These are phyloP conservation scores for Entoloma clypeatum DNA, from an alignment of 1,284 basidiomycete genomes.

Conservation along the genomic window DNA sequence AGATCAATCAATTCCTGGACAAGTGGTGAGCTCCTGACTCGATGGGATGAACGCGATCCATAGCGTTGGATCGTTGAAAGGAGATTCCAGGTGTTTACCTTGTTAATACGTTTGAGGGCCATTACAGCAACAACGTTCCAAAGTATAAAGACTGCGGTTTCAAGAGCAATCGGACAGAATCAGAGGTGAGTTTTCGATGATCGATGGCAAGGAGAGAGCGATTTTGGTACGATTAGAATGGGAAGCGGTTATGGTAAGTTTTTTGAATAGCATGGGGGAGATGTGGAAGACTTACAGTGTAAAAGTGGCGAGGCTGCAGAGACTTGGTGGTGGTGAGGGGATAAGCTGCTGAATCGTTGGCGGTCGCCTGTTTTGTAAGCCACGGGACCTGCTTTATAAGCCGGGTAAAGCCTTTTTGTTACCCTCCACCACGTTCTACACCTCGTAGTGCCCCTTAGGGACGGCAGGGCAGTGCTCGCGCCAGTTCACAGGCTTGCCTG, in stretches of 20 bases:
- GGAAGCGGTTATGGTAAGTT: slow-evolving; percentile 12
- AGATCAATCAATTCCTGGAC: slow-evolving; percentile 93
- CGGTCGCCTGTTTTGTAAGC: slow-evolving; percentile 47
- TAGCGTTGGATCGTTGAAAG: slow-evolving; percentile 7
- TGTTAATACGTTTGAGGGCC: slow-evolving; percentile 99
- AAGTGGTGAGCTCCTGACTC: slow-evolving; percentile 22
- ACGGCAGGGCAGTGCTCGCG: too few species aligned
- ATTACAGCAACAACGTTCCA: slow-evolving; percentile 44
- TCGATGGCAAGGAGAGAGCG: slow-evolving; percentile 12
- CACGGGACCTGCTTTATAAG: slow-evolving; percentile 34
- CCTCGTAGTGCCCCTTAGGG: slow-evolving; percentile 3
- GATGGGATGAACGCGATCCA: slow-evolving; percentile 4
- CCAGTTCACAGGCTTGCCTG: too few species aligned
- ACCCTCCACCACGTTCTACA: slow-evolving; percentile 16
- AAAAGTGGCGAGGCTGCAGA: slow-evolving; percentile 19
- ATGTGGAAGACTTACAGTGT: slow-evolving; percentile 20
- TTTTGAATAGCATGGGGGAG: background rate
- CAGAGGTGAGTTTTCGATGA: slow-evolving; percentile 19
- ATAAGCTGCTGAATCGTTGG: slow-evolving; percentile 37
- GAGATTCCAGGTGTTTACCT: slow-evolving; percentile 55
- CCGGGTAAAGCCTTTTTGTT: slow-evolving; percentile 20
- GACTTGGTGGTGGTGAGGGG: slow-evolving; percentile 49
- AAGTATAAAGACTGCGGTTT: slow-evolving; percentile 14
- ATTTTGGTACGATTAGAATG: slow-evolving; percentile 19
- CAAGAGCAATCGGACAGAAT: slow-evolving; percentile 23